Conservation (phyloP, 305 asterid species). For the Plantago coronopus region DNA sequence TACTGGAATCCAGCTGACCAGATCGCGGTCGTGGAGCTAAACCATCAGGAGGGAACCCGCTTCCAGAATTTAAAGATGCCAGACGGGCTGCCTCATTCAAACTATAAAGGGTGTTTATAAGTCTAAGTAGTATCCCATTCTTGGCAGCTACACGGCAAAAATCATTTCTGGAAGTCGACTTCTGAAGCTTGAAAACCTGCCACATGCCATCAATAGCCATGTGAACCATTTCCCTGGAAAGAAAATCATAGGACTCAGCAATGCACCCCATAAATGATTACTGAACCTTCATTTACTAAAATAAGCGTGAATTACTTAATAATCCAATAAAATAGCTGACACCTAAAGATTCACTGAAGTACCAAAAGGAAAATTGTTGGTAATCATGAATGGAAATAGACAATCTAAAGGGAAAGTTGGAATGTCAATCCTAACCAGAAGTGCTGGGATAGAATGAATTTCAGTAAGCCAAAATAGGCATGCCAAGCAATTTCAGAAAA, state of each 20-base stretch:
- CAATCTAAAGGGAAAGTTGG: too few species aligned
- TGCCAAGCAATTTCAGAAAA: neutral
- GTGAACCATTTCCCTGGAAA: constrained; percentile 97
- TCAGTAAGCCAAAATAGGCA: constrained; percentile 4
- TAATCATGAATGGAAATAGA: too few species aligned
- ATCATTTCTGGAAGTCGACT: constrained; percentile 87
- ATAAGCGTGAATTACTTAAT: too few species aligned
- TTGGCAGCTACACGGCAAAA: constrained; percentile 95
- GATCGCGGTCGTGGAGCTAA: constrained; percentile 64
- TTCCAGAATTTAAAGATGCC: constrained; percentile 68
- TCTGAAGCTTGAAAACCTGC: constrained; percentile 99
- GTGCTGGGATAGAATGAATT: neutral
- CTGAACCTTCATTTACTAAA: too few species aligned
- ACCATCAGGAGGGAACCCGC: constrained; percentile 71
- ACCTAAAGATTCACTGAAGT: too few species aligned
- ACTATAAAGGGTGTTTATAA: constrained; percentile 87
- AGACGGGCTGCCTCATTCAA: constrained; percentile 91
- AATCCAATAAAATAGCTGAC: too few species aligned
- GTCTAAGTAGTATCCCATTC: constrained; percentile 89
- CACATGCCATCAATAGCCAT: constrained; percentile 99
- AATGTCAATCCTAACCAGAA: neutral
- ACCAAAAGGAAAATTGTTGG: too few species aligned
- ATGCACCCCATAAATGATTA: neutral
- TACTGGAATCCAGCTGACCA: constrained; percentile 65
- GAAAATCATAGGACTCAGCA: constrained; percentile 27